Conservation (phyloP, 73 alveolate species). For the Paramecium tetraurelia region DNA sequence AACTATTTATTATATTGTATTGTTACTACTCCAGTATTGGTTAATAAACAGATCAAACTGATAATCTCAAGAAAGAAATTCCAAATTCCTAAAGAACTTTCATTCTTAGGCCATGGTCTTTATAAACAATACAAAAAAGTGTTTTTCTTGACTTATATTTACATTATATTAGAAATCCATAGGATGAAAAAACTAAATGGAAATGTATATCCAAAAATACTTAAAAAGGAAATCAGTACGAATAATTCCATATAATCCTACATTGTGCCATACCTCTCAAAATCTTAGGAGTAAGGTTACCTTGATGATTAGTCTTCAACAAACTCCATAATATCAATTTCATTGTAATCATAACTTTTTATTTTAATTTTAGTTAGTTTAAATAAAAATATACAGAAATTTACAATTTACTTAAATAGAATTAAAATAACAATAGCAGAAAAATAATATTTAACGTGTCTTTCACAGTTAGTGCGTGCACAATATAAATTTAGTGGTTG, state of each 20-base stretch:
- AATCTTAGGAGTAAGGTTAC: background rate
- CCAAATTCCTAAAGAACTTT: conserved; percentile 25
- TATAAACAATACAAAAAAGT: background rate
- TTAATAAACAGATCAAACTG: background rate
- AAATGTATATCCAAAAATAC: background rate
- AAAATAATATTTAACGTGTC: conserved; percentile 21
- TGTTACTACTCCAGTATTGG: background rate
- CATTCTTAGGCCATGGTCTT: conserved; percentile 49
- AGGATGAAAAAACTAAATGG: background rate
- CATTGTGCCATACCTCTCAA: background rate
- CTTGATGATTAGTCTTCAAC: background rate
- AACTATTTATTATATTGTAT: background rate
- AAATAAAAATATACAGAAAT: background rate
- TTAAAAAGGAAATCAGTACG: background rate
- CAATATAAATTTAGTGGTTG: background rate
- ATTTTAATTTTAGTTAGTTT: background rate
- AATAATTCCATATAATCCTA: background rate
- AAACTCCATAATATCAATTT: background rate
- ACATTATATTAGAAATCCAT: background rate
- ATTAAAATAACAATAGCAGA: background rate
- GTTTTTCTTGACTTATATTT: background rate
- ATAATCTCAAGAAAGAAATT: background rate
- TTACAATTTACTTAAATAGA: background rate
- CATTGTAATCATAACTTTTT: background rate
- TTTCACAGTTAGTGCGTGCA: background rate